phyloP scores from a whole-genome alignment of 352 stramenopile species.

The Saprolegnia diclina region DNA sequence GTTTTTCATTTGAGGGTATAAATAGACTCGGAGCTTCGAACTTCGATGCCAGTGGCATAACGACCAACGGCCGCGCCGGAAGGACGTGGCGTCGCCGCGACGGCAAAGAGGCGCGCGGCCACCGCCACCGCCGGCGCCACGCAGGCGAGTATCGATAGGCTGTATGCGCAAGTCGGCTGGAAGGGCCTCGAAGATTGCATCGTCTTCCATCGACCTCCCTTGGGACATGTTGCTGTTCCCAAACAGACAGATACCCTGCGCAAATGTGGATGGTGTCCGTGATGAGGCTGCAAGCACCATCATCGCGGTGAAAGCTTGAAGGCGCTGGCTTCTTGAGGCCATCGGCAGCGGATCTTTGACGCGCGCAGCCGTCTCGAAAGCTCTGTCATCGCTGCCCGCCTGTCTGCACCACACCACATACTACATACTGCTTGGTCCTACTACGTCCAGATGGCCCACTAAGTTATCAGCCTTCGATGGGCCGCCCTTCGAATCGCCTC shows the following conservation, averaged over 20 bases:
- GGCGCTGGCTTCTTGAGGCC: no score
- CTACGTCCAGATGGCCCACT: background rate
- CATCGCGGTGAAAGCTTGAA: no score
- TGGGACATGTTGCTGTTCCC: background rate
- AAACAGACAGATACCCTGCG: background rate
- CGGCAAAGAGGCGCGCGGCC: background rate
- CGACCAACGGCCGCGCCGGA: background rate
- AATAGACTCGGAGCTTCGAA: conserved; percentile 4
- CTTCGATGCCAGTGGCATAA: background rate
- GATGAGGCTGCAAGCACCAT: no score
- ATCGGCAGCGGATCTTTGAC: no score
- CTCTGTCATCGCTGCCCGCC: background rate
- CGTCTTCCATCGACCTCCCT: background rate
- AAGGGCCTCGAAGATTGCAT: background rate
- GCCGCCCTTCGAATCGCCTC: background rate
- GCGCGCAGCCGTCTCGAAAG: no score
- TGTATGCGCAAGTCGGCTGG: background rate
- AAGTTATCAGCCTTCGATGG: background rate
- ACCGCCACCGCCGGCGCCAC: no score
- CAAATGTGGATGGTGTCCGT: no score
- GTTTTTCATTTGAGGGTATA: background rate
- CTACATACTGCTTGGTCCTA: no score
- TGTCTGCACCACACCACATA: background rate
- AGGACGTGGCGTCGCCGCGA: background rate
- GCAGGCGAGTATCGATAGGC: no score